Evolutionary conservation across 2,329 filamentous ascomycete species (phyloP).

Genomic region (Cladosporium velox): DNA sequence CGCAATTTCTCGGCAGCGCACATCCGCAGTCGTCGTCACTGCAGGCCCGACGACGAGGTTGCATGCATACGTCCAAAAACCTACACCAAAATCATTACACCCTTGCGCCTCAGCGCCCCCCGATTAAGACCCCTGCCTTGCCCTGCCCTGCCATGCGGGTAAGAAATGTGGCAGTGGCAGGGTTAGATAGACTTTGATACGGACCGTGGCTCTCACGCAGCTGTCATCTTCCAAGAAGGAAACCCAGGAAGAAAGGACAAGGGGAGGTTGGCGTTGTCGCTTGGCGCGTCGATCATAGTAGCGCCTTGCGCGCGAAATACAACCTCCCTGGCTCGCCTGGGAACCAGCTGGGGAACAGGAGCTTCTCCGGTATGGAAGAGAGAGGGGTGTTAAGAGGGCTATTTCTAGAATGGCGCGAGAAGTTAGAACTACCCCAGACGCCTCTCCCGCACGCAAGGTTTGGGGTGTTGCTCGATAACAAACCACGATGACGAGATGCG

Average conservation of each 20-base stretch:
- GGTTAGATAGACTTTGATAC: background rate
- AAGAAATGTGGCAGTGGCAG: background rate
- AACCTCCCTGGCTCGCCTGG: too few relatives aligned
- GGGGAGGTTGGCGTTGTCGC: background rate
- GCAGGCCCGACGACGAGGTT: background rate
- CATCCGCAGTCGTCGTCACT: background rate
- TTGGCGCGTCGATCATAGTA: background rate
- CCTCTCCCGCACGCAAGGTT: background rate
- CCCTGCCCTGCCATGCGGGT: background rate
- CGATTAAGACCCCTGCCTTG: background rate
- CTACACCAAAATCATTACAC: background rate
- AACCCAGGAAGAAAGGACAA: background rate
- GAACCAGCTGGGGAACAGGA: background rate
- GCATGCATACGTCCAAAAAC: background rate
- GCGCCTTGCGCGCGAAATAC: background rate
- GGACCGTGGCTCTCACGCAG: background rate
- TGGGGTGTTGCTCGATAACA: background rate
- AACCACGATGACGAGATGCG: background rate
- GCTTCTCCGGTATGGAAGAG: background rate
- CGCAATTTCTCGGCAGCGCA: background rate
- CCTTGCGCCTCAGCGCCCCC: background rate
- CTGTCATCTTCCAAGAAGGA: constrained; percentile 1
- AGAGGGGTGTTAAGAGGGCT: background rate
- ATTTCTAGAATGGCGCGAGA: background rate
- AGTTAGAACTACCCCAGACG: background rate